phyloP scores from a whole-genome alignment of 106 monocot species.

The Acorus gramineus region DNA sequence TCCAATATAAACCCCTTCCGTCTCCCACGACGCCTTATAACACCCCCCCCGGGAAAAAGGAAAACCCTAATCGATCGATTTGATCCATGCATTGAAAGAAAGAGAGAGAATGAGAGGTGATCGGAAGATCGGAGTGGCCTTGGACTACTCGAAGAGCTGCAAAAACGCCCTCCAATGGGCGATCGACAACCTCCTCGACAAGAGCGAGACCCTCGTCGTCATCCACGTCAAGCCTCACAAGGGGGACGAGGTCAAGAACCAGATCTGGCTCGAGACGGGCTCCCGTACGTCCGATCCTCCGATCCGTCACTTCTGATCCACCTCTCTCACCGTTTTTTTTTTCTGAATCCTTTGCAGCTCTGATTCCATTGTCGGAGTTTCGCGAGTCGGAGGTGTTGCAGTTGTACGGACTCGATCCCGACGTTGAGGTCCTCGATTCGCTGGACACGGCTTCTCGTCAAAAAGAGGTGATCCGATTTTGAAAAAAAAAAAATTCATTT shows the following conservation, averaged over 20 bases:
- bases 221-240: conserved; percentile 29
- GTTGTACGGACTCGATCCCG: conserved; percentile 41
- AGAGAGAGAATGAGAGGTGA: conserved; percentile 26
- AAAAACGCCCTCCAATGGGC: conserved; percentile 63
- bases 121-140: conserved; percentile 55
- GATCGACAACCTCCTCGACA: conserved; percentile 56
- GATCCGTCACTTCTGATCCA: neutral
- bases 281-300: conserved; percentile 31
- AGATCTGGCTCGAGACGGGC: conserved; percentile 31
- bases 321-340: neutral
- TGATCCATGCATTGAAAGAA: no score
- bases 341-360: conserved; percentile 18
- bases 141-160: conserved; percentile 77
- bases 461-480: conserved; percentile 28
- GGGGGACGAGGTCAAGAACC: conserved; percentile 29
- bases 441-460: conserved; percentile 50
- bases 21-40: no score
- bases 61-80: no score
- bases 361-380: conserved; percentile 68
- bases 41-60: no score
- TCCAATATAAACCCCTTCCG: no score
- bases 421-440: conserved; percentile 49
- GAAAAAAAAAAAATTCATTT: neutral
- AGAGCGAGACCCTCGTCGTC: conserved; percentile 53
- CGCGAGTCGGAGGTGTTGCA: conserved; percentile 38